Evolutionary conservation across 2,329 filamentous ascomycete genomes (phyloP), one percentile per base, ranked within the genome.

Genomic region (Trichoderma atroviride): DNA sequence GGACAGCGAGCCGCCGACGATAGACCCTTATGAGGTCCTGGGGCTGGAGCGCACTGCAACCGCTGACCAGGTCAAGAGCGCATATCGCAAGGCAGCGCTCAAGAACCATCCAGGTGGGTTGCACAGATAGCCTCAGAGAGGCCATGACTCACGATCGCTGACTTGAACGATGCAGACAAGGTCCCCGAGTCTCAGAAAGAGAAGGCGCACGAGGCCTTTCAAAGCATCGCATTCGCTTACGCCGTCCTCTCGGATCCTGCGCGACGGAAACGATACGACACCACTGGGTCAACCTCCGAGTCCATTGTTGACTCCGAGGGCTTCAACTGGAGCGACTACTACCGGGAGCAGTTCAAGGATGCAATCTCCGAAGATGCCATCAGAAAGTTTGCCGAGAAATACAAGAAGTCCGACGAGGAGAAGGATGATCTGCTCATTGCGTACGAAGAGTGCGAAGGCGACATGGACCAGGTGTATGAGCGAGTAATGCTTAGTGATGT

Each of bases 281-380:
- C 87, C 65, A 98, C 95, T 0, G 96, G 96, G 67, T 96, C 91
- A 68, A 98, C 94, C 0, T 89, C 92, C 13, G 94, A 97, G 77
- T 90, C 89, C 10, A 87, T 97, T 27, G 86, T 91, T 37, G 91
- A 93, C 77, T 86, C 88, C 4, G 90, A 92, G 70, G 92, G 91
- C 66, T 99, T 98, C 82, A 88, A 93, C 83, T 99, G 96, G 96
- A 85, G 88, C 66, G 90, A 92, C 59, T 99, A 94, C 83, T 99
- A 96, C 84, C 88, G 90, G 67, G 89, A 91, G 72, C 94, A 97
- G 75, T 97, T 91, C 79, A 88, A 87, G 61, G 90, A 94, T 69
- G 86, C 93, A 31, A 85, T 99, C 62, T 94, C 89, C 22, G 82
- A 85, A 3, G 89, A 92, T 70, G 88, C 88, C 4, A 95, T 99